Conservation (phyloP, 352 stramenopile species). For the Aphanomyces astaci region DNA sequence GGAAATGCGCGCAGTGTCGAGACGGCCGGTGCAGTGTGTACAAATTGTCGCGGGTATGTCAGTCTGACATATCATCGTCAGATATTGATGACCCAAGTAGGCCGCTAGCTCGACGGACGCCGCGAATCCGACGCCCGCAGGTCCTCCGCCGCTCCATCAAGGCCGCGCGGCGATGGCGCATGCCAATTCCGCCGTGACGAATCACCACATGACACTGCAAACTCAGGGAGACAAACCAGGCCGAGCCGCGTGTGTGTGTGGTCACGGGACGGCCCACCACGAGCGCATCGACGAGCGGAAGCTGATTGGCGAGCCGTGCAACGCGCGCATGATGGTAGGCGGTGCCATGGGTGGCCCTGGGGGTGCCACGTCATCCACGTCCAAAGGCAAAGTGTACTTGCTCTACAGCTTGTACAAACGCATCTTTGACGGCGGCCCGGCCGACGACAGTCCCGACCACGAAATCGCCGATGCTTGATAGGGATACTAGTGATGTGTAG, state of each 20-base stretch:
- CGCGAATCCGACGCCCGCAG: too few species aligned
- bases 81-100: too few species aligned
- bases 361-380: not conserved
- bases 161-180: not conserved
- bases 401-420: constrained; percentile 21
- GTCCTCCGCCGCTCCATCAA: not conserved
- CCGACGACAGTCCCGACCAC: not conserved
- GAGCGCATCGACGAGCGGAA: constrained; percentile 62
- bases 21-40: constrained; percentile 64
- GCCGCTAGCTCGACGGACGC: too few species aligned
- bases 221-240: too few species aligned
- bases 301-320: not conserved
- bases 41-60: constrained; percentile 12
- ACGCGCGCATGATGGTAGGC: not conserved
- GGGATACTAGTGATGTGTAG: too few species aligned
- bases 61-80: too few species aligned
- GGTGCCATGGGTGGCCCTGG: not conserved
- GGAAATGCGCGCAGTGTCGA: constrained; percentile 67
- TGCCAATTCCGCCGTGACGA: constrained; percentile 23
- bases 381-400: not conserved
- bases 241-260: constrained; percentile 47
- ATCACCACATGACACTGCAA: too few species aligned
- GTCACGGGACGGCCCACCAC: constrained; percentile 66
- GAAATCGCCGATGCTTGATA: not conserved
- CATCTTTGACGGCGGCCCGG: constrained; percentile 15